Evolutionary conservation across 2,329 filamentous ascomycete species (phyloP), one percentile per base, ranked within the genome.

Genomic region (Aspergillus sclerotialis): DNA sequence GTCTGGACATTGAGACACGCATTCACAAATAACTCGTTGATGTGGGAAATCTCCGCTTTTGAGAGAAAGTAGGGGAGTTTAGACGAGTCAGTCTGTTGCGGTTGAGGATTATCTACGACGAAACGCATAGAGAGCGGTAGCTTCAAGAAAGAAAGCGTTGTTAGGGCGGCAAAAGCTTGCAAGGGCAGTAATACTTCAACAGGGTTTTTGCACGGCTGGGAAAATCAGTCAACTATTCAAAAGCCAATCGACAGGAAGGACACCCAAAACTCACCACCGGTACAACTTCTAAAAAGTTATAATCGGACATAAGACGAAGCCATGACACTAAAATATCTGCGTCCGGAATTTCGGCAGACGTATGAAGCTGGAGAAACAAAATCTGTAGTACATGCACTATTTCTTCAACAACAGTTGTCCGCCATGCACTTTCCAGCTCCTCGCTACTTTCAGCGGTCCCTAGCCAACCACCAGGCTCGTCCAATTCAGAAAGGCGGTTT

Each of bases 131-230:
- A 67, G 33, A 78, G 64, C 21, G 81, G 73, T 19, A 85, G 66
- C 44, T 84, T 86, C 19, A 94, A 67, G 6, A 93, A 70, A 6
- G 77, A 72, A 24, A 93, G 60, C 0, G 84, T 90, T 23, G 86
- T 74, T 8, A 83, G 70, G 15, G 79, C 78, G 4, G 79, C 73
- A 19, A 93, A 68, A 9, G 79, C 75, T 51, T 86, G 84, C 10
- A 92, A 63, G 0, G 82, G 75, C 32, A 74, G 57, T 30, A 63
- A 42, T 10, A 65, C 40, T 29, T 55, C 51, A 18, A 49, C 28
- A 12, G 68, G 64, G 24, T 61, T 52, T 28, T 64, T 52, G 16
- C 60, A 65, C 28, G 57, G 53, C 62, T 66, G 43, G 28, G 38
- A 7, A 21, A 21, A 26, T 52, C 34, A 30, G 32, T 31, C 5